Evolutionary conservation across 2,329 filamentous ascomycete genomes (phyloP).

Genomic region (Trichoderma sp.): DNA sequence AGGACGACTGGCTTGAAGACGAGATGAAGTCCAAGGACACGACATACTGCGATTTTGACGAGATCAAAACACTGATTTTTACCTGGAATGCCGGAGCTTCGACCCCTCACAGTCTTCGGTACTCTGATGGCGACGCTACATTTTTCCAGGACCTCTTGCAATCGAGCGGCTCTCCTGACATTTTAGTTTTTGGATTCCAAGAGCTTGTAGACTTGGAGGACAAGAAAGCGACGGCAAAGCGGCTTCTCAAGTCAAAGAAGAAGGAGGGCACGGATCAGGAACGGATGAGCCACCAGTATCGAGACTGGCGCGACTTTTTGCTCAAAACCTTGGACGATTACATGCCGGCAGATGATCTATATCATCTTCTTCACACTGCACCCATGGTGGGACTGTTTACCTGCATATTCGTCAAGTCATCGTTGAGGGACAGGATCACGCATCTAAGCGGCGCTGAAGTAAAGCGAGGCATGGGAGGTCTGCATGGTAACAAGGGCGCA

Average conservation of each 20-base stretch:
- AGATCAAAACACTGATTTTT: constrained; percentile 75
- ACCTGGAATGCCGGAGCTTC: constrained; percentile 98
- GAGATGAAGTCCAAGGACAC: constrained; percentile 82
- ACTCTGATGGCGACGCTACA: constrained; percentile 63
- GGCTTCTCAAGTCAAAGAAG: constrained; percentile 88
- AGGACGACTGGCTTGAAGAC: constrained; percentile 90
- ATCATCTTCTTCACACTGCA: constrained; percentile 82
- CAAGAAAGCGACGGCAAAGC: constrained; percentile 96
- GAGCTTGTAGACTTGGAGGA: constrained; percentile 98
- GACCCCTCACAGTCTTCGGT: constrained; percentile 77
- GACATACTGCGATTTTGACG: constrained; percentile 81
- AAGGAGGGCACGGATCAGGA: constrained; percentile 77
- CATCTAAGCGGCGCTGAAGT: constrained; percentile 78
- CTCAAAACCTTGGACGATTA: constrained; percentile 78
- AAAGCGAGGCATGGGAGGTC: constrained; percentile 92
- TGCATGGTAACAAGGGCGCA: constrained; percentile 96
- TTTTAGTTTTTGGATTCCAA: constrained; percentile 94
- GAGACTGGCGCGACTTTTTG: constrained; percentile 91
- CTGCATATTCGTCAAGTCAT: constrained; percentile 87
- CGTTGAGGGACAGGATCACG: constrained; percentile 70
- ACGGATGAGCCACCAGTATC: constrained; percentile 95
- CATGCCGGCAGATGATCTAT: constrained; percentile 72
- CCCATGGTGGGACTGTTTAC: constrained; percentile 91
- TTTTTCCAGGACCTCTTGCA: constrained; percentile 81
- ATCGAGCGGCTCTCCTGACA: constrained; percentile 76